Conservation (phyloP, 257 asterid species). For the Buddleja alternifolia region DNA sequence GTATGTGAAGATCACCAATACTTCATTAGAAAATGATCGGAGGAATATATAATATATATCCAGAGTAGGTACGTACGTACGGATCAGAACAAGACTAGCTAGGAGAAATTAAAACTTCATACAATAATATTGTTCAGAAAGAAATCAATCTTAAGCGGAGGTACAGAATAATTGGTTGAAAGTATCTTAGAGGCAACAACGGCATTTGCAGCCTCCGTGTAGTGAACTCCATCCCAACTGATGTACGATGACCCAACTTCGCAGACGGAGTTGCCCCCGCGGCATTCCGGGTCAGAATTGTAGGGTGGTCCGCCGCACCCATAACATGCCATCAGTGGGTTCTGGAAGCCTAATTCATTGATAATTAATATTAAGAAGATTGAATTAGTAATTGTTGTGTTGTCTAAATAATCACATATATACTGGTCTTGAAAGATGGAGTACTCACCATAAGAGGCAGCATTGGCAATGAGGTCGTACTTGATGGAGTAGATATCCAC, state of each 20-base stretch:
- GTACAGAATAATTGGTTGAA: conserved; percentile 25
- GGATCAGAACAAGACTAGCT: too few relatives aligned
- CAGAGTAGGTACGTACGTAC: too few relatives aligned
- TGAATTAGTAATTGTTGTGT: too few relatives aligned
- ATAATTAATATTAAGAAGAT: neutral
- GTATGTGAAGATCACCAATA: too few relatives aligned
- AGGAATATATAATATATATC: too few relatives aligned
- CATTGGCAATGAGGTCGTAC: too few relatives aligned
- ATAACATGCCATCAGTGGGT: conserved; percentile 37
- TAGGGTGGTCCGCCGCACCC: conserved; percentile 34
- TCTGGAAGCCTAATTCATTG: conserved; percentile 27
- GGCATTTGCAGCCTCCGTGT: conserved; percentile 37
- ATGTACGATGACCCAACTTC: conserved; percentile 23
- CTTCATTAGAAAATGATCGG: too few relatives aligned
- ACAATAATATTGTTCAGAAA: too few relatives aligned
- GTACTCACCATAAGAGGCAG: neutral
- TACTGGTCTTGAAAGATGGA: too few relatives aligned
- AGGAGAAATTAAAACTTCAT: too few relatives aligned
- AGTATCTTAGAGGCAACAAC: conserved; percentile 37
- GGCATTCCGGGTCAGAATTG: conserved; percentile 30
- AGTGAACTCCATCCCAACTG: conserved; percentile 43
- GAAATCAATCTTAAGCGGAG: conserved; percentile 24
- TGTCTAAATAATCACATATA: too few relatives aligned
- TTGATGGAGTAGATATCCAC: too few relatives aligned
- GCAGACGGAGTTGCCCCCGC: conserved; percentile 23